phyloP scores from a whole-genome alignment of 2,329 filamentous ascomycete genomes.

The Colletotrichum liaoningense region DNA sequence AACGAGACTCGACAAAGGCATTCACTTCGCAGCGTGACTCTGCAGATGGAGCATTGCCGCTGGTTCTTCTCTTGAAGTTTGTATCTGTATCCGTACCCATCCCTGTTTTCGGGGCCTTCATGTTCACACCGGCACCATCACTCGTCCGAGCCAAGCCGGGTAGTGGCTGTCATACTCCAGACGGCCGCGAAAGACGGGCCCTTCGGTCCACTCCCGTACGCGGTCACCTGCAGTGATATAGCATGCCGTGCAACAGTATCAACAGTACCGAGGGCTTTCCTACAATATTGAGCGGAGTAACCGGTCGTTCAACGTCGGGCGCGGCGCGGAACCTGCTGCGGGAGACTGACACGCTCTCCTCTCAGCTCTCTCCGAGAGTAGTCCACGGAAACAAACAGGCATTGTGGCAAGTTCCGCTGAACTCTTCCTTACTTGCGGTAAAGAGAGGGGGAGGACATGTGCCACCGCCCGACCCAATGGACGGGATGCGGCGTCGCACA shows the following conservation, averaged over 20 bases:
- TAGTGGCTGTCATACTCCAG: neutral
- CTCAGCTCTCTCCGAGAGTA: neutral
- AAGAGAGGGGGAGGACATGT: neutral
- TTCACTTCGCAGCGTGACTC: neutral
- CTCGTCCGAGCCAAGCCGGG: slow-evolving; percentile 22
- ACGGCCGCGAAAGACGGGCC: slow-evolving; percentile 14
- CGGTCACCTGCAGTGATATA: slow-evolving; percentile 28
- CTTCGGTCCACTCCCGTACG: slow-evolving; percentile 9
- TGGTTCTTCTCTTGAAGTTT: neutral
- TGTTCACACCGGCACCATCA: slow-evolving; percentile 13
- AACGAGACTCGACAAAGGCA: neutral
- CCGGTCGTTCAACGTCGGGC: slow-evolving; percentile 3
- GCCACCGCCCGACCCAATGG: slow-evolving; percentile 41
- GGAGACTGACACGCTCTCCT: neutral
- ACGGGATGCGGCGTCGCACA: slow-evolving; percentile 50
- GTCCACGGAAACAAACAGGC: neutral
- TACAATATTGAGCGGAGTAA: neutral
- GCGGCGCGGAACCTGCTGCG: neutral
- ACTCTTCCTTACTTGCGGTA: neutral
- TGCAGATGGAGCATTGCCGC: slow-evolving; percentile 7
- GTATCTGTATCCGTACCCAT: neutral
- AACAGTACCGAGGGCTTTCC: slow-evolving; percentile 6
- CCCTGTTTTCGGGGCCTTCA: neutral
- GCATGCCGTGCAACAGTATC: slow-evolving; percentile 16
- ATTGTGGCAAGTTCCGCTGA: neutral